Conservation (phyloP, 257 asterid genomes). For the Misopates orontium region DNA sequence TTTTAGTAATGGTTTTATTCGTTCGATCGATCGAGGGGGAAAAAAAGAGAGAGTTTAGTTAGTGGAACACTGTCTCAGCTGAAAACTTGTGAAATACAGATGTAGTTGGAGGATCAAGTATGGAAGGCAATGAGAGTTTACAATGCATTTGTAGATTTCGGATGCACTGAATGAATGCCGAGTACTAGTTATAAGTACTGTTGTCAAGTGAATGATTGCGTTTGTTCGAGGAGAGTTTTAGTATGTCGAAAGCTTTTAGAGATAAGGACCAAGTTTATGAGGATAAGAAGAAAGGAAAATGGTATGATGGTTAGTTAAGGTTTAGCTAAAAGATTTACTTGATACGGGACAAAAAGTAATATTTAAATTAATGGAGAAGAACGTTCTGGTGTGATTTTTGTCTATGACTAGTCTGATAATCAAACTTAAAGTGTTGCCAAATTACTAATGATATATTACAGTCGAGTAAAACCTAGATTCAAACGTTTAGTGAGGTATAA, state of each 20-base stretch:
- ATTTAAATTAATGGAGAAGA: background rate
- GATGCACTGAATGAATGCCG: background rate
- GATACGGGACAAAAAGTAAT: background rate
- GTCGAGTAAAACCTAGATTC: background rate
- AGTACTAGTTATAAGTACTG: background rate
- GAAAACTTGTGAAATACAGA: slow-evolving; percentile 1
- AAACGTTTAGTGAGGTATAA: background rate
- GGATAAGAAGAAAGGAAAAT: background rate
- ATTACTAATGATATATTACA: background rate
- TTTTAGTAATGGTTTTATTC: background rate
- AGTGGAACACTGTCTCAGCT: background rate
- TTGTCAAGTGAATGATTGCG: slow-evolving; percentile 2
- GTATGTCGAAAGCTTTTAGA: background rate
- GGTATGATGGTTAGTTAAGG: slow-evolving; percentile 6
- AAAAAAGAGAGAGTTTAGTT: too few species aligned
- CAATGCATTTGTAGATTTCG: background rate
- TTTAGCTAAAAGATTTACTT: slow-evolving; percentile 17
- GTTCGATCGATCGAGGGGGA: background rate
- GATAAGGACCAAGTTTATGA: too few species aligned
- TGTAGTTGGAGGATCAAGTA: background rate
- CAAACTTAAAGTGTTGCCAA: background rate
- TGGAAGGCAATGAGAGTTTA: background rate
- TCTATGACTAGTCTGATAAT: background rate
- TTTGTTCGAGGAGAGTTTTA: background rate
- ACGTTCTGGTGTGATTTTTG: background rate